phyloP scores from a whole-genome alignment of 345 rosid genomes.

The Crucihimalaya himalaica region DNA sequence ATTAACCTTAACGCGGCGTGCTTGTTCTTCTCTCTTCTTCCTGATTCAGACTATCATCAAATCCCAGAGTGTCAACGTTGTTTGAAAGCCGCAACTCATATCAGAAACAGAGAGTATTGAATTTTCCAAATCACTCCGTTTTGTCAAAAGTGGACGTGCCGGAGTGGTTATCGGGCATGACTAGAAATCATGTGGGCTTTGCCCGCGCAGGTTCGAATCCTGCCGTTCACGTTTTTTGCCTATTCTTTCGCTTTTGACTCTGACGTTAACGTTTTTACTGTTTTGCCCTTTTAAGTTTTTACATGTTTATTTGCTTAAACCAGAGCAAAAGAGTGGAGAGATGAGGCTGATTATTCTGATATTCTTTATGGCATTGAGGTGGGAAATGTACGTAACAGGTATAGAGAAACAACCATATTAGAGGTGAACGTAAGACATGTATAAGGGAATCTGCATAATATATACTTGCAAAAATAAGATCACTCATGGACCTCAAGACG shows the following conservation, averaged over 20 bases:
- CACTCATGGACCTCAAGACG: no score
- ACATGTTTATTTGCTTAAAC: no score
- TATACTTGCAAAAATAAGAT: no score
- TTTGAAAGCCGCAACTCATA: not conserved
- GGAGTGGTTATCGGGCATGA: conserved; percentile 73
- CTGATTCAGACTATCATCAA: not conserved
- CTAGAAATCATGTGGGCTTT: conserved; percentile 92
- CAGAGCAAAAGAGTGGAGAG: no score
- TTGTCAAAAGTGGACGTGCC: conserved; percentile 39
- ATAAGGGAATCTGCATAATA: no score
- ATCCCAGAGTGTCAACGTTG: not conserved
- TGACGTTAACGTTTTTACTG: conserved; percentile 41
- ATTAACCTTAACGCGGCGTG: conserved; percentile 4
- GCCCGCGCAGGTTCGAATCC: conserved; percentile 94
- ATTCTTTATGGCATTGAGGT: no score
- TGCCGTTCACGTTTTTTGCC: conserved; percentile 41
- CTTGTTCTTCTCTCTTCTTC: not conserved
- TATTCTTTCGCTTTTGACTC: not conserved
- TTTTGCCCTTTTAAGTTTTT: not conserved
- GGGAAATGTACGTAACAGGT: no score
- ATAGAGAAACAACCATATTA: no score
- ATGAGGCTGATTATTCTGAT: no score
- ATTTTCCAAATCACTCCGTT: no score
- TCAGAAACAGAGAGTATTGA: accelerated
- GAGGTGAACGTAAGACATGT: no score